phyloP scores from a whole-genome alignment of 108 stramenopile genomes.

The Skeletonema marinoi region DNA sequence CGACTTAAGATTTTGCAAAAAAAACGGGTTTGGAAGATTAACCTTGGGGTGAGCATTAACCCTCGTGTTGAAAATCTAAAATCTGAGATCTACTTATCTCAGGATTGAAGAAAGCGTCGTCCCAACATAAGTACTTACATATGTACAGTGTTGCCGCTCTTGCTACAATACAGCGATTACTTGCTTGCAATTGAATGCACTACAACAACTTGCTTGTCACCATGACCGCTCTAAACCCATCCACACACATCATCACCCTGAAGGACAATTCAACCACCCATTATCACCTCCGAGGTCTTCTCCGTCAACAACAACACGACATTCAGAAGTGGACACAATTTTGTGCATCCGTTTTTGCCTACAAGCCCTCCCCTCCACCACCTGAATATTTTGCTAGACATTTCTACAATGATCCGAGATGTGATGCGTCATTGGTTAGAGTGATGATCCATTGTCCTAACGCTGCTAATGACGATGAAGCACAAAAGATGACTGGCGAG shows the following conservation, averaged over 20 bases:
- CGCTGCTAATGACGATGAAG: background rate
- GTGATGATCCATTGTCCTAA: constrained; percentile 38
- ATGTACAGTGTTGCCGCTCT: too few species aligned
- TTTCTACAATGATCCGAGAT: constrained; percentile 69
- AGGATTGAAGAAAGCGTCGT: too few species aligned
- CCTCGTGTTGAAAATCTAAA: too few species aligned
- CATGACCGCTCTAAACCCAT: background rate
- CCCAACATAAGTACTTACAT: too few species aligned
- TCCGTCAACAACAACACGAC: constrained; percentile 13
- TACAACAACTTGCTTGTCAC: background rate
- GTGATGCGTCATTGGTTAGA: constrained; percentile 48
- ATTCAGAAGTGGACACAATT: constrained; percentile 60
- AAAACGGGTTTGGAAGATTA: too few species aligned
- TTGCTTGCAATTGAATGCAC: too few species aligned
- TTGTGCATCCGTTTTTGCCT: constrained; percentile 69
- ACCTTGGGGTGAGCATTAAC: too few species aligned
- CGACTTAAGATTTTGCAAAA: too few species aligned
- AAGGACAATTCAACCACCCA: background rate
- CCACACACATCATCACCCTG: background rate
- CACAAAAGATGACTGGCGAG: constrained; percentile 1
- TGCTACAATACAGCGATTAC: too few species aligned
- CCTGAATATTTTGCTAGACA: constrained; percentile 71
- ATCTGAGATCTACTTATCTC: too few species aligned
- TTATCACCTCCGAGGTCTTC: background rate
- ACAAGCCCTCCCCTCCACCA: constrained; percentile 70